Conservation (phyloP, 208 protist species). For the Trypanosoma rangeli region DNA sequence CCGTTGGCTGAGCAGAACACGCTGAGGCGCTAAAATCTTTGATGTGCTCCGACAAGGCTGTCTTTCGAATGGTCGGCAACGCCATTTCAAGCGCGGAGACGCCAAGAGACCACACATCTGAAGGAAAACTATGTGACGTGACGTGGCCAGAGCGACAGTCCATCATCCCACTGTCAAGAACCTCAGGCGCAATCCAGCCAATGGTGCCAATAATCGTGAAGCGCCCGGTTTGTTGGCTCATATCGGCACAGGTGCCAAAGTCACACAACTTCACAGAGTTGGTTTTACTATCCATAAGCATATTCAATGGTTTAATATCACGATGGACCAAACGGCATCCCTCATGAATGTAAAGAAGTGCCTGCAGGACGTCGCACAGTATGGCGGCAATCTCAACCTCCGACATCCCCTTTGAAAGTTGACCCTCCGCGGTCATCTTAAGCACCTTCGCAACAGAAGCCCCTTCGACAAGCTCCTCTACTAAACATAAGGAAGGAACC, state of each 20-base stretch:
- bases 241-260: slow-evolving; percentile 63
- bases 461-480: slow-evolving; percentile 42
- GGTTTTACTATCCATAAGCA: slow-evolving; percentile 41
- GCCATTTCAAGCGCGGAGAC: slow-evolving; percentile 52
- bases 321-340: slow-evolving; percentile 49
- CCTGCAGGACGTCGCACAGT: slow-evolving; percentile 48
- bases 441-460: slow-evolving; percentile 34
- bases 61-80: slow-evolving; percentile 2
- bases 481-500: slow-evolving; percentile 34
- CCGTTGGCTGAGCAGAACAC: slow-evolving; percentile 27
- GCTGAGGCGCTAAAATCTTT: slow-evolving; percentile 27
- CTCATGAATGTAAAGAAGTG: slow-evolving; percentile 74
- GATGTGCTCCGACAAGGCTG: slow-evolving; percentile 28
- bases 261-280: slow-evolving; percentile 48
- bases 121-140: slow-evolving; percentile 33
- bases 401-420: slow-evolving; percentile 26
- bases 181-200: slow-evolving; percentile 54
- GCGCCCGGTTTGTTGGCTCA: slow-evolving; percentile 27
- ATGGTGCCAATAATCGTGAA: slow-evolving; percentile 56
- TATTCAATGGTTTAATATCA: slow-evolving; percentile 62
- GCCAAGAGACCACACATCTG: slow-evolving; percentile 66
- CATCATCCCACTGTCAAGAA: slow-evolving; percentile 42
- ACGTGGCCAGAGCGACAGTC: slow-evolving; percentile 36
- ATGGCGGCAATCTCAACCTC: slow-evolving; percentile 60
- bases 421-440: slow-evolving; percentile 15